Evolutionary conservation across 2,329 filamentous ascomycete species (phyloP).

Genomic region (Phialocephala sp.): DNA sequence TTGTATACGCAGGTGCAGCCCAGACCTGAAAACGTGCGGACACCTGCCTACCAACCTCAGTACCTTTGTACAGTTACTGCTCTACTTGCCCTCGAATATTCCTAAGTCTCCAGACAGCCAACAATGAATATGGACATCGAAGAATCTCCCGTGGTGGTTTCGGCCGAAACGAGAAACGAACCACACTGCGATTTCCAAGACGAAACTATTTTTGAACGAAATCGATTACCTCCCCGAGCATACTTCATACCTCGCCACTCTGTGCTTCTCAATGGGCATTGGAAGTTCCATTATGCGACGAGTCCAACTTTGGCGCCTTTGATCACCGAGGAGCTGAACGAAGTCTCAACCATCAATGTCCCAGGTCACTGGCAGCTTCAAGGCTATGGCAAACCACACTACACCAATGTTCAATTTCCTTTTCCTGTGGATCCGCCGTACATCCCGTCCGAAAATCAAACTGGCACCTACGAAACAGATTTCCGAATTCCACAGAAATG

Average conservation of each 20-base stretch:
- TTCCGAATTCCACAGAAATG: constrained; percentile 54
- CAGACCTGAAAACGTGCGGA: background rate
- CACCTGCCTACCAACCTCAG: too few relatives aligned
- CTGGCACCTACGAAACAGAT: constrained; percentile 56
- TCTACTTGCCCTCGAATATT: background rate
- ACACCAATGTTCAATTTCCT: constrained; percentile 71
- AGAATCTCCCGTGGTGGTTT: constrained; percentile 36
- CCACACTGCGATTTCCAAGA: constrained; percentile 52
- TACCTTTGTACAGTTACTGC: background rate
- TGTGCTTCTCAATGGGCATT: constrained; percentile 59
- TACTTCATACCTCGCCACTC: constrained; percentile 58
- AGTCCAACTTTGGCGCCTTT: constrained; percentile 53
- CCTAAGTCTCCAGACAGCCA: background rate
- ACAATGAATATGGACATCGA: constrained; percentile 11
- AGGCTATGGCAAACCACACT: constrained; percentile 68
- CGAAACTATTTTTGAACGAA: constrained; percentile 57
- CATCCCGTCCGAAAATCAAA: constrained; percentile 58
- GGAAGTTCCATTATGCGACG: constrained; percentile 59
- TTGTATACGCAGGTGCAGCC: too few relatives aligned
- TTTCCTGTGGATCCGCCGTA: constrained; percentile 69
- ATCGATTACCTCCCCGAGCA: constrained; percentile 57
- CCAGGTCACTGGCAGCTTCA: constrained; percentile 75
- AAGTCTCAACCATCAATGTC: constrained; percentile 54
- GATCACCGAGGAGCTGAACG: constrained; percentile 34
- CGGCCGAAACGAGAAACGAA: constrained; percentile 4